Percentiles rank a stretch among this genome's conserved stretches.
Evolutionary conservation across 179 eudicot species (phyloP).

Genomic region (Carnegiea gigantea): DNA sequence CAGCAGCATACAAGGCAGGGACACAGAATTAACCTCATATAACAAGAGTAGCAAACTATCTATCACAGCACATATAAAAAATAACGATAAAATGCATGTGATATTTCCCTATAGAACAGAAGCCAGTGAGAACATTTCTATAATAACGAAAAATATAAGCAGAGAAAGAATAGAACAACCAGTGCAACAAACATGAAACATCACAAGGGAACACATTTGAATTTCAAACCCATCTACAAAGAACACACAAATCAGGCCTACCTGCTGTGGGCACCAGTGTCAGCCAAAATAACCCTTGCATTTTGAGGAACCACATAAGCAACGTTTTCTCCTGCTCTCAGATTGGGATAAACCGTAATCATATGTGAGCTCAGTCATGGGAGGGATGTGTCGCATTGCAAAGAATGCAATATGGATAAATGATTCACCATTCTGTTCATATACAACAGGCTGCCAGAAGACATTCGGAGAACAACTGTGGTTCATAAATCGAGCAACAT

Average conservation of each 20-base stretch:
- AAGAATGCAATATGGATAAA: conserved; percentile 35
- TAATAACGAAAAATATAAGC: background rate
- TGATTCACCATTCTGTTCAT: conserved; percentile 47
- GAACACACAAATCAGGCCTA: conserved; percentile 2
- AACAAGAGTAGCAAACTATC: background rate
- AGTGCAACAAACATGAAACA: background rate
- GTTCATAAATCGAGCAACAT: conserved; percentile 54
- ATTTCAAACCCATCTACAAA: background rate
- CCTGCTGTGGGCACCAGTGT: conserved; percentile 21
- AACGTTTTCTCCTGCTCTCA: conserved; percentile 35
- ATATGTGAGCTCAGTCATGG: conserved; percentile 39
- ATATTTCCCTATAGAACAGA: background rate
- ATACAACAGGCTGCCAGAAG: conserved; percentile 69
- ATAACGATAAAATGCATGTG: background rate
- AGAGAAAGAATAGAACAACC: background rate
- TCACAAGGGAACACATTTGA: background rate
- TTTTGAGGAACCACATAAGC: conserved; percentile 33
- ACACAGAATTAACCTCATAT: background rate
- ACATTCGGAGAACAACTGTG: conserved; percentile 64
- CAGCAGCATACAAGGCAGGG: background rate
- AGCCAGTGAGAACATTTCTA: background rate
- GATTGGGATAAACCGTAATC: conserved; percentile 36
- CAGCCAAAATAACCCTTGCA: conserved; percentile 40
- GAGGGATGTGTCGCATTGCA: conserved; percentile 38
- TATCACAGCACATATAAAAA: too few species aligned